phyloP scores from a whole-genome alignment of 495 filamentous ascomycete genomes.

The Neurospora sp. region DNA sequence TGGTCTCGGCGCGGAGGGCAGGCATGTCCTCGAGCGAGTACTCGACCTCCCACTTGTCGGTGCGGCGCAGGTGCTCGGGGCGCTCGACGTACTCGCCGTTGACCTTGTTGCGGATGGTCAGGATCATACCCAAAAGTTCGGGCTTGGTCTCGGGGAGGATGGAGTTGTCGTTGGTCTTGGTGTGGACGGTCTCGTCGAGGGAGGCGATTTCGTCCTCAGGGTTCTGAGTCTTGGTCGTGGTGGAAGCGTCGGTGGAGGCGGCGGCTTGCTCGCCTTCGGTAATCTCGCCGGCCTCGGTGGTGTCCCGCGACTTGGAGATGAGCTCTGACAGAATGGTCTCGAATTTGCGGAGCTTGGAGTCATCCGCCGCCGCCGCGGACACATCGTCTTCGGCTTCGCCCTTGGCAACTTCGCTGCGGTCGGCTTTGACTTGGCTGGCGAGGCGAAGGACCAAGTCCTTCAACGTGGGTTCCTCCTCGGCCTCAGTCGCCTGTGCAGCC shows the following conservation, averaged over 20 bases:
- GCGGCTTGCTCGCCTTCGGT: background rate
- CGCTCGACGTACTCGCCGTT: constrained; percentile 55
- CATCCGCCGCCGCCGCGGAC: constrained; percentile 4
- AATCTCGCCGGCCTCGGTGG: background rate
- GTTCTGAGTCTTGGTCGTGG: background rate
- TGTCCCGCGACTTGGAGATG: constrained; percentile 15
- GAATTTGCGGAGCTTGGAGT: constrained; percentile 26
- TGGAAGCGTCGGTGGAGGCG: background rate
- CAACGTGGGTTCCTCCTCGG: constrained; percentile 10
- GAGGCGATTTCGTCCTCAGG: background rate
- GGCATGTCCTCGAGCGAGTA: constrained; percentile 57
- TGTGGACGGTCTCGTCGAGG: constrained; percentile 4
- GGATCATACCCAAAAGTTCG: constrained; percentile 51
- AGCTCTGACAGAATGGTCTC: constrained; percentile 30
- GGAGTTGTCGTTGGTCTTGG: background rate
- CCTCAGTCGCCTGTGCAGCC: constrained; percentile 8
- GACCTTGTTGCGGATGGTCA: constrained; percentile 62
- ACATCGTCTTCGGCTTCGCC: constrained; percentile 3
- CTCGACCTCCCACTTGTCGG: constrained; percentile 63
- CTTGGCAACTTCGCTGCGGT: background rate
- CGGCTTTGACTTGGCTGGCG: constrained; percentile 5
- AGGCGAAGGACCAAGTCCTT: constrained; percentile 21
- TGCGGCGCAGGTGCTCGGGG: constrained; percentile 37
- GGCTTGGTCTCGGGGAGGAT: constrained; percentile 1
- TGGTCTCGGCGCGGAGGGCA: constrained; percentile 21